phyloP scores from a whole-genome alignment of 441 rosid genomes.

The Raphanus hybrid region DNA sequence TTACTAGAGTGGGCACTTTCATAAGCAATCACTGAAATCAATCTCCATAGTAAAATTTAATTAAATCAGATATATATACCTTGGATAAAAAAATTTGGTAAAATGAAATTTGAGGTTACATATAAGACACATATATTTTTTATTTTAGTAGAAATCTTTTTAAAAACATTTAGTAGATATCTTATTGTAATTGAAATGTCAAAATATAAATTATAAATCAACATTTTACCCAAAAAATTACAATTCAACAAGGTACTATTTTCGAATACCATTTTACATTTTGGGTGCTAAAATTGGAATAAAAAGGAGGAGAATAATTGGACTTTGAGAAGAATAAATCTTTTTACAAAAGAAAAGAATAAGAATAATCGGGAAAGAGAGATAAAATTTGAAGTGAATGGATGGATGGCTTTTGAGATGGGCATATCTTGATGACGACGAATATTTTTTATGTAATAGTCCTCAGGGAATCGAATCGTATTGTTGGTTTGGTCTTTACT shows the following conservation, averaged over 20 bases:
- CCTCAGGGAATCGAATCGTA: constrained; percentile 21
- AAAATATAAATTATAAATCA: no score
- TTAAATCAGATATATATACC: background rate
- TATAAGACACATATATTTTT: background rate
- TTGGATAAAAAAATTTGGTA: background rate
- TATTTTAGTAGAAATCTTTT: background rate
- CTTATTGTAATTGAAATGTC: background rate
- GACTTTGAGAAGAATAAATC: constrained; percentile 37
- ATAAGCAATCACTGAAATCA: background rate
- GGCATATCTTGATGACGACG: constrained; percentile 31
- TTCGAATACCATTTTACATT: constrained; percentile 18
- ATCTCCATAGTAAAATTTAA: background rate
- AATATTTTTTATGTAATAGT: constrained; percentile 11
- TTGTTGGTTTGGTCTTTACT: constrained; percentile 27
- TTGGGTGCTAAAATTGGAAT: constrained; percentile 27
- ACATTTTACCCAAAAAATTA: no score
- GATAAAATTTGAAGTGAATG: constrained; percentile 13
- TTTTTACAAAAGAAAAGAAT: constrained; percentile 27
- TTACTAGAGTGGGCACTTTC: constrained; percentile 11
- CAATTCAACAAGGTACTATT: background rate
- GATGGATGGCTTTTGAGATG: constrained; percentile 22
- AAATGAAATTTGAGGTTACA: background rate
- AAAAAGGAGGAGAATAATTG: constrained; percentile 22
- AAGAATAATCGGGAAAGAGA: constrained; percentile 25
- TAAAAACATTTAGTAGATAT: no score